Base-by-base conservation (phyloP, 2,329 filamentous ascomycete species). In the Colletotrichum aenigma region DNA sequence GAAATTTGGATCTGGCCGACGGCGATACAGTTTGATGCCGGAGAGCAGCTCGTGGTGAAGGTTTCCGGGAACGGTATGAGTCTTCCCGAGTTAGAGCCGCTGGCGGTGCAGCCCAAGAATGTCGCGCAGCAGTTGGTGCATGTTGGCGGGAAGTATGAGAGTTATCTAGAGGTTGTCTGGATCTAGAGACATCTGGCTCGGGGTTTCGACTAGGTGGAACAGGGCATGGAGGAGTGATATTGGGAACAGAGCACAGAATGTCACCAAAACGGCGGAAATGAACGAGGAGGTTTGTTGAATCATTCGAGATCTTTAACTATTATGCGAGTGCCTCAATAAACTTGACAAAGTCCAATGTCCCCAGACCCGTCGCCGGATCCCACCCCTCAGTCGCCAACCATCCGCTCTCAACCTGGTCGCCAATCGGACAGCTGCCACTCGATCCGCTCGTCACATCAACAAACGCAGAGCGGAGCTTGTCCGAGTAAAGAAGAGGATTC, bases 401-500 rank as follows among this genome's bases (percentile, higher is more conserved):
- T 13, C 70, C 74, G 9, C n/a, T 56, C 32, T 74, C 58, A 48
- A 65, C 26, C 38, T 56, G 48, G 8, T 60, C 28, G 8, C 60
- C 61, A 9, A 52, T 12, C 18, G 58, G n/a, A 7, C 66, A 75
- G 24, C 66, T 56, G 3, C 61, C 56, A 9, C 43, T 71, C 2
- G 48, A 55, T 7, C 71, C 61, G 21, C 16, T 38, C 15, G 36
- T 75, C n/a, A 71, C 55, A 34, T 71, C 55, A 7, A 56, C 55
- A 28, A 76, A 52, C 4, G 71, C 71, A 24, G 36, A 16, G 24
- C 61, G 60, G 1, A 67, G 38, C 52, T 75, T 64, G 62, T 74
- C 60, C 16, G 79, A 80, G 78, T 86, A 86, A 56, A 86, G 78
- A 80, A 81, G 84, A 0, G 87, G 86, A 71, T 88, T 88, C 5